These are phyloP conservation scores for Vaccinium myrtillus DNA, from an alignment of 148 eudicot species.

Conservation along the genomic window DNA sequence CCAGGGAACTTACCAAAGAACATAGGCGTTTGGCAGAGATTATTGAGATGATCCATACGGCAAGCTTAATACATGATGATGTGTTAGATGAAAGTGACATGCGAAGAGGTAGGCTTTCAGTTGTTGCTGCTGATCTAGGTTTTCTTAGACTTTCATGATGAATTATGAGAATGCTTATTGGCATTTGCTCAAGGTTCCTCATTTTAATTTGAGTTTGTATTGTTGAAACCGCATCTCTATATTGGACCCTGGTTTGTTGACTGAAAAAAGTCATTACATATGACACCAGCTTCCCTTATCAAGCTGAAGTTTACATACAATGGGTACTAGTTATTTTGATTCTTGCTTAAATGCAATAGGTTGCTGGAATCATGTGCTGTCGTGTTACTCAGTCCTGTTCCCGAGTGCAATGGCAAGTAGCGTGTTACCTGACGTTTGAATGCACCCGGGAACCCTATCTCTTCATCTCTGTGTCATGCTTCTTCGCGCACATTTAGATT, in stretches of 20 bases:
- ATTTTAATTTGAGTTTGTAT: not conserved
- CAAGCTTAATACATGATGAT: constrained; percentile 93
- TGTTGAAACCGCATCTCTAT: not conserved
- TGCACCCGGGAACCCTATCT: not conserved
- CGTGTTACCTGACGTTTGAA: not conserved
- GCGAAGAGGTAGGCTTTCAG: constrained; percentile 66
- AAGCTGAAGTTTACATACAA: no score
- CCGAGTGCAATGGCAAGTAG: not conserved
- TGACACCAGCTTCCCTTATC: not conserved
- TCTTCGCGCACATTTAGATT: not conserved
- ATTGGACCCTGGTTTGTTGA: not conserved
- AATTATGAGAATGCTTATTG: not conserved
- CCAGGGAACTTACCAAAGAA: constrained; percentile 81
- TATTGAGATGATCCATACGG: constrained; percentile 93
- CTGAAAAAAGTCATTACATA: not conserved
- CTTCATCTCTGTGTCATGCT: not conserved
- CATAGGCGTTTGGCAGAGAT: constrained; percentile 90
- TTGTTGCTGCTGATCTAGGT: constrained; percentile 17
- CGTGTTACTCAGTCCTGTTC: not conserved
- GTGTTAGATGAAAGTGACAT: constrained; percentile 87
- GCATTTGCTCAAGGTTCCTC: not conserved
- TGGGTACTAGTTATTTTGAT: not conserved
- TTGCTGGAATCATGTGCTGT: not conserved
- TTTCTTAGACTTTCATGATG: not conserved
- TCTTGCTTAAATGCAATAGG: not conserved